Evolutionary conservation across 345 rosid species (phyloP), one percentile per base, ranked within the genome.

Genomic region (Raphanus raphanistrum): DNA sequence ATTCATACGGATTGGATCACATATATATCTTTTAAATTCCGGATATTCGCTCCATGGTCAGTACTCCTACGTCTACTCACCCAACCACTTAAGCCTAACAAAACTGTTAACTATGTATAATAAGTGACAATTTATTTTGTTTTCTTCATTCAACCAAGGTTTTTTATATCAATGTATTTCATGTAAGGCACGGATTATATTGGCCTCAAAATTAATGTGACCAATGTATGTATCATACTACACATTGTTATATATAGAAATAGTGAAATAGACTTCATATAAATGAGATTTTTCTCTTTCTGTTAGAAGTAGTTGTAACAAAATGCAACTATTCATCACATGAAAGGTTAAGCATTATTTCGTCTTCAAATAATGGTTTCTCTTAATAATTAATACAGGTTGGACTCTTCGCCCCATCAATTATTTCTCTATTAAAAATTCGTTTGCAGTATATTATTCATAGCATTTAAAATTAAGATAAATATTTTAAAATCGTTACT

Each of bases 281-380:
- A 68, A 13, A 13, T 48, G 61, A 32, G 12, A 68, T 60, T 63
- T 63, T 27, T 78, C 41, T 57, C 28, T 41, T 65, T 77, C 76
- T 71, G 66, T 71, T 66, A 57, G 62, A 71, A 29, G 66, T 65
- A 77, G 81, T 78, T 78, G 77, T 32, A 68, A 28, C 81, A 43
- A 72, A 66, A 78, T 78, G 63, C 55, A 66, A 59, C 55, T 65
- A 59, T 72, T 33, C 68, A 78, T 78, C 81, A 78, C 81, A 78
- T 78, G 77, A 66, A 72, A 72, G 52, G 73, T 72, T 66, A 28
- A 55, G 66, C 68, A 72, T 45, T 78, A 35, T 78, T 65, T 72
- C 10, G 32, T 31, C 43, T 71, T 66, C 68, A 31, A 72, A 78
- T 72, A 65, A 66, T 78, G 41, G 54, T 32, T 64, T 65, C 67